Evolutionary conservation across 495 filamentous ascomycete species (phyloP), one percentile per base, ranked within the genome.

Genomic region (Rhypophila decipiens): DNA sequence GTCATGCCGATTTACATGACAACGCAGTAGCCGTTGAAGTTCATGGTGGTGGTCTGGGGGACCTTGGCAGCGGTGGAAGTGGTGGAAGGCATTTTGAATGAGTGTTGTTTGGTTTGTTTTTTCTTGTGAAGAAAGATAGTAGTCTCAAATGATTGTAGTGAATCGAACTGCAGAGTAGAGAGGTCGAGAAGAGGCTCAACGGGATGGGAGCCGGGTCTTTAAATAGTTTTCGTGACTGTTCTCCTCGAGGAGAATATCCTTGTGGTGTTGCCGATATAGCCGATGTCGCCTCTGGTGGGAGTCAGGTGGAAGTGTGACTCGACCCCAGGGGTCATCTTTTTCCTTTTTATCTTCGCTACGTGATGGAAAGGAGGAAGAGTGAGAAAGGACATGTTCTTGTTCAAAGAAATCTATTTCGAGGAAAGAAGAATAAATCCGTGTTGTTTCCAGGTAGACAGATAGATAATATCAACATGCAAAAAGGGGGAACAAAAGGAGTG

Each of bases 1-100:
- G n/a, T n/a, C n/a, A n/a, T n/a, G n/a, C n/a, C n/a, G n/a, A 62
- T 60, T 64, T 66, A 66, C 63, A 66, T 64, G 55, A 66, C 59
- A 52, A 64, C 61, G 58, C 63, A 66, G 60, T 62, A 64, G 56
- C 46, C 51, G 55, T 49, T 50, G 55, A 59, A 52, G 58, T 55
- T 55, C 47, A 47, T 55, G 56, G 55, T 49, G 49, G 52, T 60
- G 51, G 55, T 42, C 48, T 60, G 63, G 39, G 51, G 50, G 50
- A 58, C 53, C 50, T 46, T 49, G 45, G 55, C 46, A 48, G 61
- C 45, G 40, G 54, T 49, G n/a, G n/a, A n/a, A n/a, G n/a, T n/a
- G 55, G 52, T 56, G 55, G 63, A 62, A 62, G 60, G 61, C 63
- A 66, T 66, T 41, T 66, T 66, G 63, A 57, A 52, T 29, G 60